Evolutionary conservation across 108 stramenopile species (phyloP), one percentile per base, ranked within the genome.

Genomic region (Parietichytrium sp.): DNA sequence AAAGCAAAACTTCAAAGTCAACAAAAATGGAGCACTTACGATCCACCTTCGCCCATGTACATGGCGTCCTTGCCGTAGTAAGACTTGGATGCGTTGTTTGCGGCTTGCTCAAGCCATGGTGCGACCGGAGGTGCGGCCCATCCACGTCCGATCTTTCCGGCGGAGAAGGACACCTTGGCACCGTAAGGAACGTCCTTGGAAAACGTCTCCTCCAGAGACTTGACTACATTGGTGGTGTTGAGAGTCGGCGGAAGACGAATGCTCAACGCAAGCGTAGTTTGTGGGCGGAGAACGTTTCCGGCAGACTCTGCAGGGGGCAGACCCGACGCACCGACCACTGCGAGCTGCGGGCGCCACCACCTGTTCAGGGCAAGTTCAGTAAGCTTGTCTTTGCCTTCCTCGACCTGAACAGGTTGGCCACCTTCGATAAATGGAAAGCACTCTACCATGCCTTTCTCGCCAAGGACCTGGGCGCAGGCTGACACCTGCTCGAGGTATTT

Each of bases 61-160:
- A 72, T 72, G 38, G 61, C 61, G 20, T 72, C 61, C 61, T 72
- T 72, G 61, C 61, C 61, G 20, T 72, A 72, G 42, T 45, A 25
- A 33, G 36, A 12, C 33, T 72, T 72, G 61, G 61, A 72, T n/a
- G 61, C 61, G 29, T 16, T 25, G 61, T 42, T 72, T 16, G 61
- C 61, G 2, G 61, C 61, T 42, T 72, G 20, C 20, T 72, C 61
- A 27, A 72, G 61, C 61, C 61, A 72, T 6, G 61, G 15, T 7
- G 61, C 61, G 38, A 72, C 45, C 13, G 61, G 61, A 31, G 61
- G 61, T 25, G 61, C 61, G 10, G 61, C 61, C 61, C 61, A 72
- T 10, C 61, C 61, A 6, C 38, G 20, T 6, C 61, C 61, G 10
- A 72, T 42, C 38, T 72, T 72, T n/a, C 38, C 61, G n/a, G n/a